A percentile compares a stretch with the other conserved stretches of the same genome.
phyloP scores from a whole-genome alignment of 139 green algal species.

The Pseudopediastrum boryanum region DNA sequence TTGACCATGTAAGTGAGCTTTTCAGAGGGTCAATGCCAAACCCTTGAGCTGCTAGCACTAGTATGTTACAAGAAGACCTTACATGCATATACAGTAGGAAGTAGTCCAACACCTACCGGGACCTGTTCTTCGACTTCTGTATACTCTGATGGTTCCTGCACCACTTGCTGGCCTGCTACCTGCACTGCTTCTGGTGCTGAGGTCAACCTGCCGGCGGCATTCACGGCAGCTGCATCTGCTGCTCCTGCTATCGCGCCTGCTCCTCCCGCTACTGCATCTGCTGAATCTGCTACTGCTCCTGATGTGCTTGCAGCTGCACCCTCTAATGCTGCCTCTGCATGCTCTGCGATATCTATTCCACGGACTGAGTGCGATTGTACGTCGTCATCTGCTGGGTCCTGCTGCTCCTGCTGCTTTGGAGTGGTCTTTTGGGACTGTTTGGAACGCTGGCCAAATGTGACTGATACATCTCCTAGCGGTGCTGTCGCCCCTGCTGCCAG shows the following conservation, averaged over 20 bases:
- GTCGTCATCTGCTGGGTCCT: no score
- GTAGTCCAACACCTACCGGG: neutral
- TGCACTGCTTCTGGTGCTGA: constrained; percentile 5
- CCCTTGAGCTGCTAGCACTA: neutral
- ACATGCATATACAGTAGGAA: neutral
- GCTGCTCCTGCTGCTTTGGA: no score
- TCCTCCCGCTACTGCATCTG: neutral
- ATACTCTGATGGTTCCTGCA: neutral
- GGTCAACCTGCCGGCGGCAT: constrained; percentile 4
- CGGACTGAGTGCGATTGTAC: no score
- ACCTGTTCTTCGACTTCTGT: neutral
- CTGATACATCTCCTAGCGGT: constrained; percentile 7
- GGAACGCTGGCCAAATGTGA: no score
- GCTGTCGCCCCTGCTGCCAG: constrained; percentile 11
- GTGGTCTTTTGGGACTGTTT: no score
- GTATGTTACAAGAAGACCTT: neutral
- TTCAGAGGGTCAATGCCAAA: neutral
- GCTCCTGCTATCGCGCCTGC: constrained; percentile 8
- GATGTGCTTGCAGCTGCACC: neutral
- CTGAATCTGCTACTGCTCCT: constrained; percentile 9
- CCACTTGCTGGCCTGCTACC: neutral
- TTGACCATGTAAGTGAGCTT: neutral
- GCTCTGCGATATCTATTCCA: no score
- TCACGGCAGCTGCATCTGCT: neutral
- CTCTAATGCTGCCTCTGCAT: neutral